Evolutionary conservation across 2,329 filamentous ascomycete genomes (phyloP).

Genomic region (Fusarium sp.): DNA sequence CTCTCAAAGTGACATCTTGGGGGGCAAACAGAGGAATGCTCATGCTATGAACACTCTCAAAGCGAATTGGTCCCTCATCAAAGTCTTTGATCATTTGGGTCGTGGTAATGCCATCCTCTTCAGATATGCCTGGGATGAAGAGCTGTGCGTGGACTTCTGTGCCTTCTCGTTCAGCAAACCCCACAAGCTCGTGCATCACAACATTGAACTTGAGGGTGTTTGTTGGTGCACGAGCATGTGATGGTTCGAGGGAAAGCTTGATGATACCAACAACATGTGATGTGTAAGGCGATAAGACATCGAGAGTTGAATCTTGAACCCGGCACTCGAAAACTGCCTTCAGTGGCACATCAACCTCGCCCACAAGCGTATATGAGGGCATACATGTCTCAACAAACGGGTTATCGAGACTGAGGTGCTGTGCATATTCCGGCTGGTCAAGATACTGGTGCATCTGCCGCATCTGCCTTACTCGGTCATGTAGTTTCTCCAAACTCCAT

Average conservation of each 20-base stretch:
- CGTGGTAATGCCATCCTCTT: constrained; percentile 90
- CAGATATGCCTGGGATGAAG: constrained; percentile 91
- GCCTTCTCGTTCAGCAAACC: constrained; percentile 94
- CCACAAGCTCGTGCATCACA: constrained; percentile 94
- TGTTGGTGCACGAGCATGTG: constrained; percentile 88
- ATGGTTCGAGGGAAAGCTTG: constrained; percentile 90
- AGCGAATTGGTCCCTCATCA: constrained; percentile 89
- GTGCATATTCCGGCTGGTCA: constrained; percentile 91
- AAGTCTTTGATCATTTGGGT: constrained; percentile 95
- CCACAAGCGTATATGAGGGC: constrained; percentile 90
- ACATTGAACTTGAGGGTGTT: constrained; percentile 98
- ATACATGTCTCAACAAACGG: constrained; percentile 92
- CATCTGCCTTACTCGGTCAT: constrained; percentile 89
- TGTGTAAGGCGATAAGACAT: constrained; percentile 92
- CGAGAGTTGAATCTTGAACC: constrained; percentile 92
- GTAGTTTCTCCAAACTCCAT: constrained; percentile 94
- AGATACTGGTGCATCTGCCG: constrained; percentile 97
- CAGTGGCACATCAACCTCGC: constrained; percentile 91
- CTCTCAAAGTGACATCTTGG: constrained; percentile 77
- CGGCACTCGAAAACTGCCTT: constrained; percentile 93
- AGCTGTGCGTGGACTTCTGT: constrained; percentile 95
- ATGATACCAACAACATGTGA: constrained; percentile 90
- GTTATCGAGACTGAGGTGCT: constrained; percentile 91
- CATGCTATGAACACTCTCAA: constrained; percentile 99
- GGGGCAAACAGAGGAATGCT: constrained; percentile 81